Evolutionary conservation across 192 early-diverging fungal genomes (phyloP).

Genomic region (Gryganskiella cystojenkinii): DNA sequence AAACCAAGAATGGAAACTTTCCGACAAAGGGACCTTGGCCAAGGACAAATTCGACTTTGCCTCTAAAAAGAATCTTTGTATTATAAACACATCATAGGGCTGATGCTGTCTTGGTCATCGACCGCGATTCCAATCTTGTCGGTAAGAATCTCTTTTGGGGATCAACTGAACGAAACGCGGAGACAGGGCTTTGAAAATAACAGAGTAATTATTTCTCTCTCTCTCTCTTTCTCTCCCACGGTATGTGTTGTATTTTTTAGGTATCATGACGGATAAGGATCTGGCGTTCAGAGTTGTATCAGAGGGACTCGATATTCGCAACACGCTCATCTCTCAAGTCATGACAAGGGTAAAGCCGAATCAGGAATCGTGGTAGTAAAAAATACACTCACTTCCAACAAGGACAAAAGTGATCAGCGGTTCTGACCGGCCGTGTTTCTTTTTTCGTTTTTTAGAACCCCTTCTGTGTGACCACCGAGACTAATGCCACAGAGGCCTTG

Average conservation of each 20-base stretch:
- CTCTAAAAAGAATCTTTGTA: no score
- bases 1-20: background rate
- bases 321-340: conserved; percentile 74
- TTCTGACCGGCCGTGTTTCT: no score
- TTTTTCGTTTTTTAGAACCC: conserved; percentile 57
- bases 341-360: conserved; percentile 71
- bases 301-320: conserved; percentile 68
- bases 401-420: no score
- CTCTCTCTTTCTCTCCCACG: no score
- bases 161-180: no score
- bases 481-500: conserved; percentile 79
- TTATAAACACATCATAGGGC: conserved; percentile 29
- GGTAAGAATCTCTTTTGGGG: conserved; percentile 53
- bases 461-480: conserved; percentile 82
- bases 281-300: conserved; percentile 88
- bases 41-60: background rate
- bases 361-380: no score
- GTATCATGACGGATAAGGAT: conserved; percentile 91
- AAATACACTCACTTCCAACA: no score
- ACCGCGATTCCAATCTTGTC: conserved; percentile 53
- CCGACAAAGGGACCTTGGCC: background rate
- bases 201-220: no score
- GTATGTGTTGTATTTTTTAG: background rate
- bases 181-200: no score
- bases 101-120: conserved; percentile 45